Conservation (phyloP, 495 filamentous ascomycete species). For the Chaetomidium leptoderma region DNA sequence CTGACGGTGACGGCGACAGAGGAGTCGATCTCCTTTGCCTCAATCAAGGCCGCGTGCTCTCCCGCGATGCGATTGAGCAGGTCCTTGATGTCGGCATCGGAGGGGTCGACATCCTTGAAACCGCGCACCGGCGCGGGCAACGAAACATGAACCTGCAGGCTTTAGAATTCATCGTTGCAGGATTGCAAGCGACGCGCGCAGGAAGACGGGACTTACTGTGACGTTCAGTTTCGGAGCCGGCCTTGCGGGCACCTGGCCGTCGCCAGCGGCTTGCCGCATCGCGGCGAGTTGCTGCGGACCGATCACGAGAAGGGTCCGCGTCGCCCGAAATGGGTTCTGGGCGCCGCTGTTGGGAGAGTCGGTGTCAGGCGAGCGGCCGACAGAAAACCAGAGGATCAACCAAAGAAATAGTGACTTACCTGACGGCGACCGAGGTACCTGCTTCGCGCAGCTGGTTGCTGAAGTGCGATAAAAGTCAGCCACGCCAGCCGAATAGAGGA, state of each 20-base stretch:
- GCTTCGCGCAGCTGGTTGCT: neutral
- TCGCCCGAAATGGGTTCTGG: neutral
- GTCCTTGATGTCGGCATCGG: constrained; percentile 13
- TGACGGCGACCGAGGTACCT: neutral
- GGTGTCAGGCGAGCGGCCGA: neutral
- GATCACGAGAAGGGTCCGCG: too few species aligned
- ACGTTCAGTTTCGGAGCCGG: neutral
- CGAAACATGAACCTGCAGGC: constrained; percentile 4
- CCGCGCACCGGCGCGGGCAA: constrained; percentile 8
- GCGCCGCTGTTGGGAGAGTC: neutral
- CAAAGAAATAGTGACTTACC: neutral
- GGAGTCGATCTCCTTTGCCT: neutral
- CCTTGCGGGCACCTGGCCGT: neutral
- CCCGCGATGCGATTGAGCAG: constrained; percentile 17
- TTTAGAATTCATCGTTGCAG: neutral
- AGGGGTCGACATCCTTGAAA: constrained; percentile 19
- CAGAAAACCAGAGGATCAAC: neutral
- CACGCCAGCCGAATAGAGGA: neutral
- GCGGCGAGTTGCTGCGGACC: neutral
- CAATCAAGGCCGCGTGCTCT: constrained; percentile 12
- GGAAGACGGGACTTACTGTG: neutral
- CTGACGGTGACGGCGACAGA: constrained; percentile 15
- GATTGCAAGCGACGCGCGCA: neutral
- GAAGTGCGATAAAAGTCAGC: neutral
- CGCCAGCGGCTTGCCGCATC: neutral